phyloP scores from a whole-genome alignment of 1,284 basidiomycete species.

The Ustilago esculenta region DNA sequence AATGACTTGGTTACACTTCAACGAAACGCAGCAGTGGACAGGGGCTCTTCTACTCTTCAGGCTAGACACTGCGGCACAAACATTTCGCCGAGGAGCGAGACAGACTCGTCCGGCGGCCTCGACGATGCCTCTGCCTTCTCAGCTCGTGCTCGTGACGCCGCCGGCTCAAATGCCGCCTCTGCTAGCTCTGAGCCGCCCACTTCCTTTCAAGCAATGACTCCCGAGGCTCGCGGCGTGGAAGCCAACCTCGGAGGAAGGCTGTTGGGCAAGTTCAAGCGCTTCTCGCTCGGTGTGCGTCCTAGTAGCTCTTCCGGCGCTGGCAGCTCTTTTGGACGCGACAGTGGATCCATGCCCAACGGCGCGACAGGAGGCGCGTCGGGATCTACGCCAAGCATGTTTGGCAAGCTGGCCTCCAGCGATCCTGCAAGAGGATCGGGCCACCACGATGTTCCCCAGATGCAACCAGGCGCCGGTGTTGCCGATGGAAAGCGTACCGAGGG shows the following conservation, averaged over 20 bases:
- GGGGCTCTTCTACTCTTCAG: conserved; percentile 12
- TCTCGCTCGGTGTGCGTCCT: conserved; percentile 39
- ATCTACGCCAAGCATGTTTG: conserved; percentile 9
- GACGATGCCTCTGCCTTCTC: conserved; percentile 35
- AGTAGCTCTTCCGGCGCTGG: neutral
- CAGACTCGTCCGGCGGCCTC: conserved; percentile 18
- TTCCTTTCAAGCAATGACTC: conserved; percentile 58
- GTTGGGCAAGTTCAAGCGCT: conserved; percentile 52
- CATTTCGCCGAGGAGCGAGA: conserved; percentile 18
- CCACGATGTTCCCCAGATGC: conserved; percentile 42
- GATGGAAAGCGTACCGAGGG: conserved; percentile 52
- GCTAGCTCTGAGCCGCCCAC: conserved; percentile 47
- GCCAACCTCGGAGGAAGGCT: conserved; percentile 51
- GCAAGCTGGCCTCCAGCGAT: conserved; percentile 17
- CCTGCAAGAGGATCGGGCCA: neutral
- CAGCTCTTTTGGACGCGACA: conserved; percentile 14
- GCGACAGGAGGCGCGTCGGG: neutral
- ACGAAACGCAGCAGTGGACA: conserved; percentile 2
- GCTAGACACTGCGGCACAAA: conserved; percentile 7
- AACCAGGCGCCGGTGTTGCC: conserved; percentile 43
- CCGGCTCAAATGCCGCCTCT: conserved; percentile 4
- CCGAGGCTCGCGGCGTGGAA: conserved; percentile 50
- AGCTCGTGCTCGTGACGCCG: conserved; percentile 14
- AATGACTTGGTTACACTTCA: conserved; percentile 48
- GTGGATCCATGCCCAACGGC: neutral